Conservation (phyloP, 129 eudicot genomes). For the Mikania micrantha region DNA sequence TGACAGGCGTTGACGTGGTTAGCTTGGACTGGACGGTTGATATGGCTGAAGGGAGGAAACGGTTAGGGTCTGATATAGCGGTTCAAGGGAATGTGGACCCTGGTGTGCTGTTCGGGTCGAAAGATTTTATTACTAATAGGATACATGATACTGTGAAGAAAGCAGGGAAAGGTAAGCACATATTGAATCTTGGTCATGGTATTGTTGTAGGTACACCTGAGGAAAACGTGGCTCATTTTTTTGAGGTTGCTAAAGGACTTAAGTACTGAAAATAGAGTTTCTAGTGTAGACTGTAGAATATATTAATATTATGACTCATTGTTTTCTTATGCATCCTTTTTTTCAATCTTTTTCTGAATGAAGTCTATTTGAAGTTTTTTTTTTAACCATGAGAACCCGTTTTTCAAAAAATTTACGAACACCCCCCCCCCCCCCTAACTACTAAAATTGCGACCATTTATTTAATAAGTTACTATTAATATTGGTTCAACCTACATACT, state of each 20-base stretch:
- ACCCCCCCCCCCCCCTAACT: too few species aligned
- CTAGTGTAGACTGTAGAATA: not conserved
- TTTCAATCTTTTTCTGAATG: too few species aligned
- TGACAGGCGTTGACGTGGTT: constrained; percentile 48
- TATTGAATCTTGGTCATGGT: constrained; percentile 94
- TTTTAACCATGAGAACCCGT: too few species aligned
- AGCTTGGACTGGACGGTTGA: constrained; percentile 90
- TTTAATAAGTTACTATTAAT: too few species aligned
- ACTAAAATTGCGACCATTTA: too few species aligned
- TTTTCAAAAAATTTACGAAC: too few species aligned
- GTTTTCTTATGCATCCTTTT: too few species aligned
- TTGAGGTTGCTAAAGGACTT: constrained; percentile 46
- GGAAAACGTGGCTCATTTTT: constrained; percentile 65
- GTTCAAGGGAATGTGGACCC: constrained; percentile 99
- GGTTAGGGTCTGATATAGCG: constrained; percentile 72
- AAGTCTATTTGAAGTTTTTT: too few species aligned
- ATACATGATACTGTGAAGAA: too few species aligned
- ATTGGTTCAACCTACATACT: too few species aligned
- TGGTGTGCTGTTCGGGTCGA: constrained; percentile 89
- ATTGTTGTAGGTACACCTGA: constrained; percentile 92
- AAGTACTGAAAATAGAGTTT: constrained; percentile 42
- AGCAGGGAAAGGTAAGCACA: constrained; percentile 82
- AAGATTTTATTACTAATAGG: constrained; percentile 64
- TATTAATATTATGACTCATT: too few species aligned
- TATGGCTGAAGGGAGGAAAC: constrained; percentile 92